Percentiles rank a stretch among this genome's conserved stretches.
These are phyloP conservation scores for Staphylotrichum tortipilum DNA, from an alignment of 495 filamentous ascomycete species.

Conservation along the genomic window DNA sequence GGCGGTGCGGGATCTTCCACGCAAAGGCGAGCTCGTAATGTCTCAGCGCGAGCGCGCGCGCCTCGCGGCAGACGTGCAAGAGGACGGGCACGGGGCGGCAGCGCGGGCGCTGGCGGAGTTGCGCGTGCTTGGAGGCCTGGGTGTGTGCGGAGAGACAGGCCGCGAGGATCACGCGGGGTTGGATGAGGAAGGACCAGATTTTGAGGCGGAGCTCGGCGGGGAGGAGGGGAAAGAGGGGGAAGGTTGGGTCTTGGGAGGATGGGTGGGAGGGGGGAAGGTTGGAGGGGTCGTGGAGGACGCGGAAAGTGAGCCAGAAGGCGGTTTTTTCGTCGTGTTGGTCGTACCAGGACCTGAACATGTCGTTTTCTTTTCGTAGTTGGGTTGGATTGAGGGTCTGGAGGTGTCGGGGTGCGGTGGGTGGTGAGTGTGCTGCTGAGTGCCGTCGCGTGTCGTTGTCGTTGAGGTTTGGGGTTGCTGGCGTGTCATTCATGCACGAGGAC, in stretches of 20 bases:
- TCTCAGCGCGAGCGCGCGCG: constrained; percentile 31
- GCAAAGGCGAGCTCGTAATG: constrained; percentile 37
- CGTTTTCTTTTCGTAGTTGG: not conserved
- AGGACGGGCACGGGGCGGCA: constrained; percentile 27
- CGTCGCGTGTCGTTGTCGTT: too few relatives aligned
- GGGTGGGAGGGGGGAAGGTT: constrained; percentile 4
- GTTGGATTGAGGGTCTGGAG: not conserved
- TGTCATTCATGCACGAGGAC: too few relatives aligned
- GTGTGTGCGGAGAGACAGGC: constrained; percentile 25
- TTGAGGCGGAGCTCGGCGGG: constrained; percentile 40
- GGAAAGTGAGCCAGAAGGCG: constrained; percentile 33
- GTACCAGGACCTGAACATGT: constrained; percentile 11
- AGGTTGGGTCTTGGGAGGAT: constrained; percentile 8
- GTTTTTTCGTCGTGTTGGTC: constrained; percentile 10
- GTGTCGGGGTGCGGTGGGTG: too few relatives aligned
- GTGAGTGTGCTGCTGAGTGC: too few relatives aligned
- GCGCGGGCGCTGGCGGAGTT: constrained; percentile 13
- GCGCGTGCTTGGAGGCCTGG: constrained; percentile 6
- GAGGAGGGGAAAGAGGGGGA: constrained; percentile 31
- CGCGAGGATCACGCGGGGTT: constrained; percentile 29
- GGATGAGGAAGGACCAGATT: constrained; percentile 36
- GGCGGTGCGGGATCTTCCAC: constrained; percentile 29
- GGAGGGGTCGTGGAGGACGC: constrained; percentile 28
- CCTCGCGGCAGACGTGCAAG: constrained; percentile 32
- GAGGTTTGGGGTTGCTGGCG: too few relatives aligned